These are phyloP conservation scores for Suillus paluster DNA, from an alignment of 768 basidiomycete genomes.

Conservation along the genomic window DNA sequence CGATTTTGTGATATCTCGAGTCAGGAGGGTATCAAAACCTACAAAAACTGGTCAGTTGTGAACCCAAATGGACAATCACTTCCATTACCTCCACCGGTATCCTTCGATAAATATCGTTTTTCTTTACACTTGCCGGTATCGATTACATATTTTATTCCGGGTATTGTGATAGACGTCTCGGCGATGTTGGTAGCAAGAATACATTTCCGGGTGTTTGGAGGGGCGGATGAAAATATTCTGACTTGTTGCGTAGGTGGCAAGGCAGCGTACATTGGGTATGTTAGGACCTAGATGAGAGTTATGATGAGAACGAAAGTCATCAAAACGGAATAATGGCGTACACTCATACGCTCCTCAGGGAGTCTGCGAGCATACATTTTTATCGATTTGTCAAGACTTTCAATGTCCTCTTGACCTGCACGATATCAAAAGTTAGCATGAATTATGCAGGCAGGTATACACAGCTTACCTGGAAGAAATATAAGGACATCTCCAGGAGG, in stretches of 20 bases:
- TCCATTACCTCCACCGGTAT: slow-evolving; percentile 67
- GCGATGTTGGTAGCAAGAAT: slow-evolving; percentile 98
- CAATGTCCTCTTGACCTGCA: slow-evolving; percentile 95
- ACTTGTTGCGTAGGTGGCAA: slow-evolving; percentile 79
- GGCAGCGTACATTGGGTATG: slow-evolving; percentile 86
- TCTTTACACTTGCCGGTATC: slow-evolving; percentile 97
- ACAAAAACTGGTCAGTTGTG: slow-evolving; percentile 5
- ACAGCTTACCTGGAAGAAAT: slow-evolving; percentile 77
- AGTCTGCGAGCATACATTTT: slow-evolving; percentile 69
- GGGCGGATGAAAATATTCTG: slow-evolving; percentile 73
- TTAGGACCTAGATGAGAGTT: slow-evolving; percentile 56
- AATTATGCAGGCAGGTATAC: neutral
- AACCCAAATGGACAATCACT: neutral
- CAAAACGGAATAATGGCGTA: slow-evolving; percentile 30
- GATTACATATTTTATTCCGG: slow-evolving; percentile 93
- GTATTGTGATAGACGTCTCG: slow-evolving; percentile 97
- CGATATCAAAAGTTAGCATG: slow-evolving; percentile 2
- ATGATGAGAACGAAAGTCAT: slow-evolving; percentile 10
- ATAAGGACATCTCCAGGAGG: slow-evolving; percentile 89
- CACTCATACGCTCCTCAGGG: slow-evolving; percentile 58
- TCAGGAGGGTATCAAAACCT: slow-evolving; percentile 90
- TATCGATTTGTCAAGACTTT: slow-evolving; percentile 80
- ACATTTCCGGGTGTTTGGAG: slow-evolving; percentile 79
- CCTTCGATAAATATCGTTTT: slow-evolving; percentile 78
- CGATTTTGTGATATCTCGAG: slow-evolving; percentile 84